These are phyloP conservation scores for Rubia balearica DNA, from an alignment of 305 asterid genomes.

Conservation along the genomic window DNA sequence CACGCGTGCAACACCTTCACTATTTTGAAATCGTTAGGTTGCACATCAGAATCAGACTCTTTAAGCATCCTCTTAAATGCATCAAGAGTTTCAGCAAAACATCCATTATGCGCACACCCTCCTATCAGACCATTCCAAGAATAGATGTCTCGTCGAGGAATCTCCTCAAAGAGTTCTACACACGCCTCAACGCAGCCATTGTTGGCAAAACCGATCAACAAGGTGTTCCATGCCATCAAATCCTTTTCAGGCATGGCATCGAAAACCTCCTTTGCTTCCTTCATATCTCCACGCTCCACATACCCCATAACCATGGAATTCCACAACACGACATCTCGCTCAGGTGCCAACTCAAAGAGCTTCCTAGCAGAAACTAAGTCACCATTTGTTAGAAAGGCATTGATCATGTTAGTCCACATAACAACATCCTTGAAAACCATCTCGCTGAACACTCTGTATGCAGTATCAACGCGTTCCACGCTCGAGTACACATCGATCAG, in stretches of 20 bases:
- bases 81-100: slow-evolving; percentile 39
- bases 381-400: slow-evolving; percentile 43
- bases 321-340: slow-evolving; percentile 70
- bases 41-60: slow-evolving; percentile 37
- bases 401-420: slow-evolving; percentile 77
- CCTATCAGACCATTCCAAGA: slow-evolving; percentile 81
- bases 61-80: slow-evolving; percentile 52
- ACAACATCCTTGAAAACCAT: slow-evolving; percentile 76
- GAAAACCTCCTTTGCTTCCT: slow-evolving; percentile 57
- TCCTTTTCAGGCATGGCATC: slow-evolving; percentile 62
- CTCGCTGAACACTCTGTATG: slow-evolving; percentile 55
- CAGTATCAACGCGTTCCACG: slow-evolving; percentile 29
- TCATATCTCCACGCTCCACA: slow-evolving; percentile 53
- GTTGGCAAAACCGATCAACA: slow-evolving; percentile 67
- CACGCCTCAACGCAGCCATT: slow-evolving; percentile 57
- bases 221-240: slow-evolving; percentile 67
- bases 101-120: slow-evolving; percentile 51
- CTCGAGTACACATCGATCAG: slow-evolving; percentile 66
- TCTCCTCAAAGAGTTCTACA: slow-evolving; percentile 46
- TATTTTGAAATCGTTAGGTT: slow-evolving; percentile 65
- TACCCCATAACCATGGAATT: slow-evolving; percentile 57
- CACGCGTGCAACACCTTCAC: slow-evolving; percentile 63
- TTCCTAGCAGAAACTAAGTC: slow-evolving; percentile 53
- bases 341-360: slow-evolving; percentile 75
- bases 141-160: slow-evolving; percentile 56